A percentile compares a stretch with the other conserved stretches of the same genome.
Conservation (phyloP, 208 protist species). For the Acanthamoeba culbertsoni region DNA sequence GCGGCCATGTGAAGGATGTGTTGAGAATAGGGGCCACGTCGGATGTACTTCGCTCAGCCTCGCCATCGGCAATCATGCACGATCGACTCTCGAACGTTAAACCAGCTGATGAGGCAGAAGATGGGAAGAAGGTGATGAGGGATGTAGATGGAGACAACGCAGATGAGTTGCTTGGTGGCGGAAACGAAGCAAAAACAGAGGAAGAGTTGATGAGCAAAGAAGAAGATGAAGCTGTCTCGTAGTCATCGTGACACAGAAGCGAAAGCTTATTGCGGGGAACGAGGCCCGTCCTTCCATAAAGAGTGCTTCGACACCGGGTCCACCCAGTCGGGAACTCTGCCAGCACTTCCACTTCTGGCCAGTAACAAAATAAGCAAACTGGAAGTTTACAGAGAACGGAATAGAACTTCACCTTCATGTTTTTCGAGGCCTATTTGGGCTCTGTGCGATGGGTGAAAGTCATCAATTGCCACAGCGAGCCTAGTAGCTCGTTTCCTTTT, state of each 20-base stretch:
- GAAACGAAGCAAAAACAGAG: background rate
- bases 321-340: background rate
- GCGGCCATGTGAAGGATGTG: background rate
- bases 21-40: background rate
- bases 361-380: no score
- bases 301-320: background rate
- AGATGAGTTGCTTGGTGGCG: background rate
- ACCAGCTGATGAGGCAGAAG: no score
- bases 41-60: background rate
- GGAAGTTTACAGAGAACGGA: no score
- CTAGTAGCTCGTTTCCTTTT: background rate
- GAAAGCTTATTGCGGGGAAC: background rate
- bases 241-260: background rate
- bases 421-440: background rate
- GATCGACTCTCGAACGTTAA: no score
- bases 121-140: no score
- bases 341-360: background rate
- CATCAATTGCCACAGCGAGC: background rate
- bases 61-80: no score
- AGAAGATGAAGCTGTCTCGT: background rate
- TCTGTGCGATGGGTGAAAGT: background rate
- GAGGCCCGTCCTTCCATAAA: background rate
- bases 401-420: slow-evolving; percentile 30
- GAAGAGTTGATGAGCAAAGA: background rate
- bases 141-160: no score